A percentile compares a stretch with the other conserved stretches of the same genome.
Evolutionary conservation across 139 green algal species (phyloP).

Genomic region (Diplosphaera chodatii): DNA sequence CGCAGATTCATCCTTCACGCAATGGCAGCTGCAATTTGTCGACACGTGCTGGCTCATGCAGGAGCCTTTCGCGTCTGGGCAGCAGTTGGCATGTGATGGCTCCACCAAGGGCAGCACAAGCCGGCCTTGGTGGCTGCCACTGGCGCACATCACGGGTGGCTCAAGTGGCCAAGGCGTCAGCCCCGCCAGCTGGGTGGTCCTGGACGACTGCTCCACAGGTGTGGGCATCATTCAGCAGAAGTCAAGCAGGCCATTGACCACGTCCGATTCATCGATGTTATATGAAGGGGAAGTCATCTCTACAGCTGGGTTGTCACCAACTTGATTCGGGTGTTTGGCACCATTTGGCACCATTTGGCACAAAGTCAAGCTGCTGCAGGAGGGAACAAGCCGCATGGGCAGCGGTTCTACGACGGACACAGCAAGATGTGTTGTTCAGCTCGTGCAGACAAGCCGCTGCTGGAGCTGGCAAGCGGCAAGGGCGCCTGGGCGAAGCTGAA

Average conservation of each 20-base stretch:
- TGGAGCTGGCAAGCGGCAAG: background rate
- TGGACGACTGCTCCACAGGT: slow-evolving; percentile 12
- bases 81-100: background rate
- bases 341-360: too few species aligned
- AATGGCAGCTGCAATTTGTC: too few species aligned
- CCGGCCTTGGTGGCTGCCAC: slow-evolving; percentile 37
- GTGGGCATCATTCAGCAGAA: background rate
- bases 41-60: too few species aligned
- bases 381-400: too few species aligned
- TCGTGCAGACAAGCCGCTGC: background rate
- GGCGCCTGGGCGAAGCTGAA: slow-evolving; percentile 66
- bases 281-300: too few species aligned
- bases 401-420: background rate
- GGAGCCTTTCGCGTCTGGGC: slow-evolving; percentile 19
- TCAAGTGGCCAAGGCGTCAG: background rate
- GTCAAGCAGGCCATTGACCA: too few species aligned
- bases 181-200: slow-evolving; percentile 15
- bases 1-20: too few species aligned
- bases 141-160: slow-evolving; percentile 15
- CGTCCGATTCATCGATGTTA: too few species aligned
- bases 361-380: too few species aligned
- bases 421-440: background rate
- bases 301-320: too few species aligned
- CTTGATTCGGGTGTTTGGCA: too few species aligned
- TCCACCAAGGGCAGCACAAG: background rate